phyloP scores from a whole-genome alignment of 352 stramenopile genomes.

The Phytophthora colocasiae region DNA sequence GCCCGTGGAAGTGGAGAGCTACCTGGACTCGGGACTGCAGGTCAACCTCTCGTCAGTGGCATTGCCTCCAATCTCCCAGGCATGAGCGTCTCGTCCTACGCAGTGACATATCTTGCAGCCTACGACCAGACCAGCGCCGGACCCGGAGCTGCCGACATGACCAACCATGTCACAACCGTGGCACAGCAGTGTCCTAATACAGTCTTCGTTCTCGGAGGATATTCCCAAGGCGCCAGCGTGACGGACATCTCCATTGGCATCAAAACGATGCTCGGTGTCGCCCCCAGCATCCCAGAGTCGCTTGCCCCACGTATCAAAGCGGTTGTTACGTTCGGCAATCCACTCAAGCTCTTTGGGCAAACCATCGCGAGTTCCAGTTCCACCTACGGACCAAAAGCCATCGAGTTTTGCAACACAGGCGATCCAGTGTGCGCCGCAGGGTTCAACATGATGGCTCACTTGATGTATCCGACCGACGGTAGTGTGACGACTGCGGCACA shows the following conservation, averaged over 20 bases:
- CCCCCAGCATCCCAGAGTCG: not conserved
- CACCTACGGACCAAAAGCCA: constrained; percentile 36
- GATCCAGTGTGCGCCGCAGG: constrained; percentile 38
- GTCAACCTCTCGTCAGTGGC: constrained; percentile 32
- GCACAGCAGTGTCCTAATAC: constrained; percentile 39
- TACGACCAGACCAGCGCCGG: constrained; percentile 30
- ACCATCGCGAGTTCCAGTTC: constrained; percentile 34
- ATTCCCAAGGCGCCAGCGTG: constrained; percentile 44
- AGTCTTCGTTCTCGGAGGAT: constrained; percentile 38
- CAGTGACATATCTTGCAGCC: constrained; percentile 33
- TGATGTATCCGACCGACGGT: constrained; percentile 39
- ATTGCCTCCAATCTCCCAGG: constrained; percentile 29
- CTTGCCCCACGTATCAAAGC: constrained; percentile 2
- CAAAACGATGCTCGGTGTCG: constrained; percentile 12
- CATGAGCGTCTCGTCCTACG: constrained; percentile 44
- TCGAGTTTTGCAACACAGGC: constrained; percentile 43
- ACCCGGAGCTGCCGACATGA: constrained; percentile 39
- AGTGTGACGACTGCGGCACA: constrained; percentile 32
- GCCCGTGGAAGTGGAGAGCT: constrained; percentile 38
- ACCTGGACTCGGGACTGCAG: constrained; percentile 28
- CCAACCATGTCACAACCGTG: constrained; percentile 37
- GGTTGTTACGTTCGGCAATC: constrained; percentile 47
- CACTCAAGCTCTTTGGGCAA: constrained; percentile 32
- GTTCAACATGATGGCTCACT: constrained; percentile 42
- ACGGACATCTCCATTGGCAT: constrained; percentile 44